A percentile compares a stretch with the other conserved stretches of the same genome.
Conservation (phyloP, 2,329 filamentous ascomycete genomes). For the Neofusicoccum sp. region DNA sequence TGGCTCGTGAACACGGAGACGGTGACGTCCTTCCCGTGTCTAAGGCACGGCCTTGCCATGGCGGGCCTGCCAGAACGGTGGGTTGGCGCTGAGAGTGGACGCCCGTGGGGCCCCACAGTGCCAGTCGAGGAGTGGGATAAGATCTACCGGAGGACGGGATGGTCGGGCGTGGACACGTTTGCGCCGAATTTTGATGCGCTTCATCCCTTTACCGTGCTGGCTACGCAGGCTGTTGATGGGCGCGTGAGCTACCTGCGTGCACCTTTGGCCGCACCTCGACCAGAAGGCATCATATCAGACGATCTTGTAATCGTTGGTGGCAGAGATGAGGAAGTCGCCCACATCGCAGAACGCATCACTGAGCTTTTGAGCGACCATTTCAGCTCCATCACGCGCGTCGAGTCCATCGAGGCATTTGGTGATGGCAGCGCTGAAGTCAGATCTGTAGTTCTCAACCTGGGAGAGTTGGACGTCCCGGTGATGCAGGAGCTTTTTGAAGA, state of each 20-base stretch:
- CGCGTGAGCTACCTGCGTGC: constrained; percentile 22
- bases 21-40: constrained; percentile 26
- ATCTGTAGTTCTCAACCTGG: background rate
- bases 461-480: background rate
- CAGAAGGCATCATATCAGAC: no score
- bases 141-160: background rate
- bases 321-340: background rate
- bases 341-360: background rate
- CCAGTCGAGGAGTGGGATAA: background rate
- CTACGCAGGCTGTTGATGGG: constrained; percentile 26
- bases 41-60: background rate
- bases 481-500: background rate
- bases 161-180: background rate
- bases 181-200: background rate
- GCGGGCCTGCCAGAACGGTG: constrained; percentile 39
- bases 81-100: constrained; percentile 33
- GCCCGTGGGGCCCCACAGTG: constrained; percentile 29
- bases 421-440: background rate
- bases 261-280: constrained; percentile 3
- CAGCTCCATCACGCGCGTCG: background rate
- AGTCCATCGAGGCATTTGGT: background rate
- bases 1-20: constrained; percentile 35
- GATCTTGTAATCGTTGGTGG: no score
- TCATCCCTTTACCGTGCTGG: constrained; percentile 20
- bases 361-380: background rate